These are phyloP conservation scores for Penicillium arizonense DNA, from an alignment of 495 filamentous ascomycete genomes.

Conservation along the genomic window DNA sequence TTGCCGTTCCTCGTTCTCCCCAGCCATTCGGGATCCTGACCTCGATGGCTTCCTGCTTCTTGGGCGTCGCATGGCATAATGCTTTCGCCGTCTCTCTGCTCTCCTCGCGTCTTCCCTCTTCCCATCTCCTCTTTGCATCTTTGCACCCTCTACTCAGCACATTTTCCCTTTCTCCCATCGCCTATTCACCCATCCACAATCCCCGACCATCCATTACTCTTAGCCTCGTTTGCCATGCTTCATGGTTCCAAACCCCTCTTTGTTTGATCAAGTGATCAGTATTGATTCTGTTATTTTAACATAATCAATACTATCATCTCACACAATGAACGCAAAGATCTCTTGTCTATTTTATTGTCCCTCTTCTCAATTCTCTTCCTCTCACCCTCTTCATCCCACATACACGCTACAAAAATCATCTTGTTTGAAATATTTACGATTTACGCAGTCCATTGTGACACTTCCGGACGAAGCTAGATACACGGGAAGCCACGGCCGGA, in stretches of 20 bases:
- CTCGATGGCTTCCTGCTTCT: background rate
- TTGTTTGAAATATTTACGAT: background rate
- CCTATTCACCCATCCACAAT: background rate
- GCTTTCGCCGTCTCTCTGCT: background rate
- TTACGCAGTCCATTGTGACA: slow-evolving; percentile 9
- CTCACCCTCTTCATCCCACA: background rate
- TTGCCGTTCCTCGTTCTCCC: background rate
- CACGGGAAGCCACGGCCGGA: slow-evolving; percentile 13
- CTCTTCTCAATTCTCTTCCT: background rate
- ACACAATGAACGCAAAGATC: slow-evolving; percentile 10
- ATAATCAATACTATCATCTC: slow-evolving; percentile 7
- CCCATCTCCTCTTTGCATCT: background rate
- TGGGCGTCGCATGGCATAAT: no score
- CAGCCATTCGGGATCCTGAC: background rate
- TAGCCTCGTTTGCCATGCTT: background rate
- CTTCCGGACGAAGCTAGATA: slow-evolving; percentile 10
- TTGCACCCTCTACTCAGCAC: background rate
- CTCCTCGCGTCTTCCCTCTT: background rate
- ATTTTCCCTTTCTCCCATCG: background rate
- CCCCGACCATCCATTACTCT: no score
- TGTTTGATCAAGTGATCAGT: slow-evolving; percentile 2
- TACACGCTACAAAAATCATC: background rate
- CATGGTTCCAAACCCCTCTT: background rate
- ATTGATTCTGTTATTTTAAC: slow-evolving; percentile 14
- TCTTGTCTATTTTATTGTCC: background rate